Conservation (phyloP, 495 filamentous ascomycete species). For the Penicillium antarcticum region DNA sequence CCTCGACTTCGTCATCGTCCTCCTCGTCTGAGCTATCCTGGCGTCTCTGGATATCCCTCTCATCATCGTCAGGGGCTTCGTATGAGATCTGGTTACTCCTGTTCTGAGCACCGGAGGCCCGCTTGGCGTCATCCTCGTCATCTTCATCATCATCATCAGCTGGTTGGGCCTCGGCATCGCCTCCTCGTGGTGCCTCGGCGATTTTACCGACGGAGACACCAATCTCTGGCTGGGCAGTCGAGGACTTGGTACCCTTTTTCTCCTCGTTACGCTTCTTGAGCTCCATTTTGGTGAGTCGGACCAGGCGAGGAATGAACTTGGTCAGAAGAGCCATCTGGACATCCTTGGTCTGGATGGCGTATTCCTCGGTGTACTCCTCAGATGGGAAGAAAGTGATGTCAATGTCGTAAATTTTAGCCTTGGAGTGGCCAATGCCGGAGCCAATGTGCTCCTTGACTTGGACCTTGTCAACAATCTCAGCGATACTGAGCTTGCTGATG, state of each 20-base stretch:
- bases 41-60: conserved; percentile 63
- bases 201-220: conserved; percentile 72
- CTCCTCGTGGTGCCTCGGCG: conserved; percentile 54
- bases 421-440: conserved; percentile 55
- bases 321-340: conserved; percentile 75
- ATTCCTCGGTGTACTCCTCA: conserved; percentile 77
- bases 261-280: conserved; percentile 72
- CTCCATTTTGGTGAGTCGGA: conserved; percentile 65
- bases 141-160: conserved; percentile 74
- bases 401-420: conserved; percentile 82
- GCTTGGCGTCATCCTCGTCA: conserved; percentile 82
- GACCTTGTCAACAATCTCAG: conserved; percentile 81
- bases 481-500: conserved; percentile 83
- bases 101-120: conserved; percentile 69
- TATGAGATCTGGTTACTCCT: conserved; percentile 79
- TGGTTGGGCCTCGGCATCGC: conserved; percentile 56
- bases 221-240: conserved; percentile 73
- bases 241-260: conserved; percentile 55
- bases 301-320: conserved; percentile 70
- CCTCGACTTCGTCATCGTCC: conserved; percentile 43
- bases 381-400: conserved; percentile 78
- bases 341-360: conserved; percentile 75
- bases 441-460: conserved; percentile 75
- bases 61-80: conserved; percentile 87
- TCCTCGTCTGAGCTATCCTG: conserved; percentile 42